Evolutionary conservation across 805 yeast species (phyloP).

Genomic region (Saccharomycopsis fibuligera): DNA sequence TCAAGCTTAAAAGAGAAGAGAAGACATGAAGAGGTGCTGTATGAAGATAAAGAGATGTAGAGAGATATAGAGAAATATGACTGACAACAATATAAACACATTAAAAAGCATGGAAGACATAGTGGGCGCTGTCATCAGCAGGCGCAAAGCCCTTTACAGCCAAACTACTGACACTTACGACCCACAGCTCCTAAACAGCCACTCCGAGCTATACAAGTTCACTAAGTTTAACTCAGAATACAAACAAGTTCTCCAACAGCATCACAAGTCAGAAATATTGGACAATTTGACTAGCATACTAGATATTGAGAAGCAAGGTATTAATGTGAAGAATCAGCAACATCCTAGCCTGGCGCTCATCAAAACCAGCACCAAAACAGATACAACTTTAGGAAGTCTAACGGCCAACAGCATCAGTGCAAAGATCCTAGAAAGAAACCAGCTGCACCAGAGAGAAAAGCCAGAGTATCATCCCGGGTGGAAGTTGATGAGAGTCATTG

Average conservation of each 20-base stretch:
- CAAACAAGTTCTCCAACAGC: not conserved
- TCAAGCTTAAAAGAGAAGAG: no score
- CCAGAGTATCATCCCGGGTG: slow-evolving; percentile 50
- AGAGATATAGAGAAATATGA: no score
- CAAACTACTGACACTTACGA: not conserved
- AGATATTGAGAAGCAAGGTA: no score
- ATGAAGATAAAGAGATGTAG: no score
- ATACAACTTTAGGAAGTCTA: not conserved
- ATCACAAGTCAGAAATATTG: not conserved
- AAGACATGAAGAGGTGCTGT: no score
- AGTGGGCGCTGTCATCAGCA: slow-evolving; percentile 1
- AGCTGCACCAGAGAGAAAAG: slow-evolving; percentile 12
- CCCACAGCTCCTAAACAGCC: slow-evolving; percentile 1
- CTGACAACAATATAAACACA: no score
- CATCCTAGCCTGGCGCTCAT: not conserved
- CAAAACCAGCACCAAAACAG: not conserved
- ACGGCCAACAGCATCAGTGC: not conserved
- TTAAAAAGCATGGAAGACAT: not conserved
- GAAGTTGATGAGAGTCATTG: slow-evolving; percentile 65
- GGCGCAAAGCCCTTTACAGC: slow-evolving; percentile 10
- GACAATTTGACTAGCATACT: no score
- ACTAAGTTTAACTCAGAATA: slow-evolving; percentile 8
- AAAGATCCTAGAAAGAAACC: slow-evolving; percentile 3
- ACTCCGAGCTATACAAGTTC: slow-evolving; percentile 4
- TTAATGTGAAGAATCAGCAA: not conserved